These are phyloP conservation scores for Lunularia cruciata DNA, from an alignment of 225 moss, liverwort and hornwort species.

Conservation along the genomic window DNA sequence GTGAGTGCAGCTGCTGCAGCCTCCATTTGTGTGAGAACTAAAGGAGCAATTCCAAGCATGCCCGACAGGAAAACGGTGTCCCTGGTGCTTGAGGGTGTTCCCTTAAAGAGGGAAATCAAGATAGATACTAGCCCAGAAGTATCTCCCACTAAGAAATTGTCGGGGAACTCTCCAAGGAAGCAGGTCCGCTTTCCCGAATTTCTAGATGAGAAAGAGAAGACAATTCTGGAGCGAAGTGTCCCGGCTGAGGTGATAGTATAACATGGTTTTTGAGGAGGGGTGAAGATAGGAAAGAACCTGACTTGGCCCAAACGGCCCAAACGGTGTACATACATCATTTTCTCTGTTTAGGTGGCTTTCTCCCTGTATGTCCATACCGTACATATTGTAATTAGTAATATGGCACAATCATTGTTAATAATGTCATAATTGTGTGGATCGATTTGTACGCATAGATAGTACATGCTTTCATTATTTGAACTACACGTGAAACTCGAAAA, in stretches of 20 bases:
- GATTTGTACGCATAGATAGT: too few relatives aligned
- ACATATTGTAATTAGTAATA: too few relatives aligned
- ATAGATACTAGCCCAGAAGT: constrained; percentile 24
- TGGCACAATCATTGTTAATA: too few relatives aligned
- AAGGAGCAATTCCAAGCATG: constrained; percentile 79
- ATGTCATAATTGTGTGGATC: too few relatives aligned
- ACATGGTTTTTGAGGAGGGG: too few relatives aligned
- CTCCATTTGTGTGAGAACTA: constrained; percentile 60
- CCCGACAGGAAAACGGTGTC: constrained; percentile 61
- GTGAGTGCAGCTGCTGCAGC: constrained; percentile 67
- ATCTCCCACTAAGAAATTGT: neutral
- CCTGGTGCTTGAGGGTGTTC: constrained; percentile 59
- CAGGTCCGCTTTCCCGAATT: constrained; percentile 30
- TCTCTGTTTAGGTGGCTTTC: too few relatives aligned
- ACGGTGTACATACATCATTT: too few relatives aligned
- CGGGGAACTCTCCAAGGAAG: constrained; percentile 7
- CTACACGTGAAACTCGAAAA: too few relatives aligned
- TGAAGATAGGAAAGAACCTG: too few relatives aligned
- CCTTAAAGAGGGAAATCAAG: constrained; percentile 17
- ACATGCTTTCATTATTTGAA: too few relatives aligned
- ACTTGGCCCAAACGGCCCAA: too few relatives aligned
- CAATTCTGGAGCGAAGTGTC: constrained; percentile 1
- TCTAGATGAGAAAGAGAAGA: constrained; percentile 5
- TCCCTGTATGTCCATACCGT: too few relatives aligned
- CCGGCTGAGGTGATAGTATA: neutral